phyloP scores from a whole-genome alignment of 495 filamentous ascomycete genomes.

The Penicillium pancosmium region DNA sequence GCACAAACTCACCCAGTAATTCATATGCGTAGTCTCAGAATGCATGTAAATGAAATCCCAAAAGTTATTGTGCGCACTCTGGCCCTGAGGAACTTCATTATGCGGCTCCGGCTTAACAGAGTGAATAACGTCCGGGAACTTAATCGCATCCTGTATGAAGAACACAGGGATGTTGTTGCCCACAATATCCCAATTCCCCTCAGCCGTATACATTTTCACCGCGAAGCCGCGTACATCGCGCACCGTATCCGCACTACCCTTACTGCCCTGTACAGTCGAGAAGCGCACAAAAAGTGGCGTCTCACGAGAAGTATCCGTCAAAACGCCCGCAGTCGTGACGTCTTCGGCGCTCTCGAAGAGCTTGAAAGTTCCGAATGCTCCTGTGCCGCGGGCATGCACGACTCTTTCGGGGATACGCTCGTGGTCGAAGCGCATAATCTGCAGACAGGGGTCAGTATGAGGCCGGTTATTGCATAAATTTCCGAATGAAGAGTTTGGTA shows the following conservation, averaged over 20 bases:
- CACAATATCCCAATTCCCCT: conserved; percentile 69
- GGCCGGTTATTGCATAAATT: no score
- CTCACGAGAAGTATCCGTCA: conserved; percentile 78
- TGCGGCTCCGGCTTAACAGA: conserved; percentile 81
- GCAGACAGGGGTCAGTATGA: background rate
- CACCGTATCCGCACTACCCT: conserved; percentile 78
- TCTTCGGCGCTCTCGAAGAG: conserved; percentile 70
- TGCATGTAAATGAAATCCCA: conserved; percentile 60
- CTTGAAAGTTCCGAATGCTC: conserved; percentile 83
- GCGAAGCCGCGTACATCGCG: conserved; percentile 84
- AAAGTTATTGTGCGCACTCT: conserved; percentile 65
- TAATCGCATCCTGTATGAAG: conserved; percentile 71
- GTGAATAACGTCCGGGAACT: conserved; percentile 75
- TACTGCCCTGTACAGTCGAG: conserved; percentile 78
- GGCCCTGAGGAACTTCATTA: conserved; percentile 68
- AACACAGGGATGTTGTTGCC: conserved; percentile 60
- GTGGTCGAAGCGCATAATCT: conserved; percentile 84
- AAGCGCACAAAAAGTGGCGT: conserved; percentile 84
- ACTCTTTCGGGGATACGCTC: conserved; percentile 88
- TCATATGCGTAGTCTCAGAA: conserved; percentile 82
- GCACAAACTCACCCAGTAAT: conserved; percentile 65
- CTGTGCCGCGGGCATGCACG: conserved; percentile 83
- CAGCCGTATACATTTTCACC: conserved; percentile 68
- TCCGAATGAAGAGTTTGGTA: background rate
- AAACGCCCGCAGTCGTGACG: conserved; percentile 68